Evolutionary conservation across 306 rosid genomes (phyloP).

Genomic region (Ochetophila trinervis): DNA sequence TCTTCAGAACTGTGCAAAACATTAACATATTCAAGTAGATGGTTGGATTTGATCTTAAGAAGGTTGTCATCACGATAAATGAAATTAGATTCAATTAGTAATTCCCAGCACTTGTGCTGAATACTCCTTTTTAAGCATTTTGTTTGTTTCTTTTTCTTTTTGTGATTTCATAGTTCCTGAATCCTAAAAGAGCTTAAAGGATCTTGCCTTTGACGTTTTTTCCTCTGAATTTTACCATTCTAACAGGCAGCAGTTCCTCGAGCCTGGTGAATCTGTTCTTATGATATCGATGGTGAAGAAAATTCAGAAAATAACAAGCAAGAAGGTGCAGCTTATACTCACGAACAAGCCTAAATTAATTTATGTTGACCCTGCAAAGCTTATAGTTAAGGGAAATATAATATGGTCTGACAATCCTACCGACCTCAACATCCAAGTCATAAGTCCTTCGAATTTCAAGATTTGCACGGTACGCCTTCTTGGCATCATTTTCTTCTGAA

Average conservation of each 20-base stretch:
- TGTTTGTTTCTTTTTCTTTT: neutral
- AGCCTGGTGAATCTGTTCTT: constrained; percentile 91
- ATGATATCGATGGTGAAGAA: constrained; percentile 98
- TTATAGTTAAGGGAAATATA: constrained; percentile 81
- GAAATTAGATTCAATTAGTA: too few relatives aligned
- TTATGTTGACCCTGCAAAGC: constrained; percentile 90
- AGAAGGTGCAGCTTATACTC: constrained; percentile 98
- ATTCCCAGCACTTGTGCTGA: too few relatives aligned
- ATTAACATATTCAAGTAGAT: constrained; percentile 5
- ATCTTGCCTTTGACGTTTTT: neutral
- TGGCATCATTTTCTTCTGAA: neutral
- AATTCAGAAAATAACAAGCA: constrained; percentile 80
- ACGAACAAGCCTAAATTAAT: constrained; percentile 96
- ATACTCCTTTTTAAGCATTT: neutral
- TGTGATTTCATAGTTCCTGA: neutral
- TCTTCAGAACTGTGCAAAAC: neutral
- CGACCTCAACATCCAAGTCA: constrained; percentile 88
- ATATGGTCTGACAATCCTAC: constrained; percentile 92
- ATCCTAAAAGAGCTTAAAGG: neutral
- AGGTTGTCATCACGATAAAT: neutral
- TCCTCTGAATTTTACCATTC: constrained; percentile 2
- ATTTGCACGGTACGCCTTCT: constrained; percentile 70
- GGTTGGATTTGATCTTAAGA: constrained; percentile 3
- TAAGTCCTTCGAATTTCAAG: constrained; percentile 81
- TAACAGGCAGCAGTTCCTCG: constrained; percentile 90